Evolutionary conservation across 2,329 filamentous ascomycete species (phyloP).

Genomic region (Xylaria sp.): DNA sequence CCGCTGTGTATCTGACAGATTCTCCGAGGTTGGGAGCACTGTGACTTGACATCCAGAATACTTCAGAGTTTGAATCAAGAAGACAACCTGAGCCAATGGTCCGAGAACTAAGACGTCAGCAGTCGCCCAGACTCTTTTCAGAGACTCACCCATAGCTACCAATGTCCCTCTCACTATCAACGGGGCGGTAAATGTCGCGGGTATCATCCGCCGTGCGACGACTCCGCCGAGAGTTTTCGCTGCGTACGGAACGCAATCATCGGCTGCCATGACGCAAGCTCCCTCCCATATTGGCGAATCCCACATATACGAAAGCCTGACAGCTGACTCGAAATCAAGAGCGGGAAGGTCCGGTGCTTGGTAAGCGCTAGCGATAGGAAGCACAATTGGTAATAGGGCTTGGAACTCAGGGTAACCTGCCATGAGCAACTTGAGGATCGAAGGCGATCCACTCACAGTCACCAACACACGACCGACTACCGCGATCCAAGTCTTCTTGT

Average conservation of each 20-base stretch:
- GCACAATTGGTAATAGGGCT: constrained; percentile 1
- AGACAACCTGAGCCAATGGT: constrained; percentile 15
- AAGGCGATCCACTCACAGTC: constrained; percentile 26
- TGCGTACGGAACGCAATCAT: constrained; percentile 15
- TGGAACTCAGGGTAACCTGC: neutral
- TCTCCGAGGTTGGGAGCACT: neutral
- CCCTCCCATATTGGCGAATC: constrained; percentile 20
- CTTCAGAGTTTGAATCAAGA: constrained; percentile 8
- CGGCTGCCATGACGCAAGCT: constrained; percentile 26
- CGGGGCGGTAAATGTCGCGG: constrained; percentile 9
- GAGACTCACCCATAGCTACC: constrained; percentile 9
- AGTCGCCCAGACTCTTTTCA: constrained; percentile 12
- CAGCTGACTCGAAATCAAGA: constrained; percentile 7
- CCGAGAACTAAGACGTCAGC: constrained; percentile 21
- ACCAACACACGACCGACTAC: constrained; percentile 22
- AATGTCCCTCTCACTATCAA: constrained; percentile 21
- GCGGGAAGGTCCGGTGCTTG: constrained; percentile 26
- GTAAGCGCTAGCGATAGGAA: constrained; percentile 22
- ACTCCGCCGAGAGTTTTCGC: constrained; percentile 21
- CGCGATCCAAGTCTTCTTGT: constrained; percentile 27
- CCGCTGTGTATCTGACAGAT: neutral
- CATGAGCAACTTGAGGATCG: constrained; percentile 20
- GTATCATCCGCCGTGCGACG: constrained; percentile 14
- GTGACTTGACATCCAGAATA: constrained; percentile 1
- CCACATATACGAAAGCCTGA: constrained; percentile 26